A percentile compares a stretch with the other conserved stretches of the same genome.
Evolutionary conservation across 805 yeast genomes (phyloP).

Genomic region (Maudiozyma barnettii): DNA sequence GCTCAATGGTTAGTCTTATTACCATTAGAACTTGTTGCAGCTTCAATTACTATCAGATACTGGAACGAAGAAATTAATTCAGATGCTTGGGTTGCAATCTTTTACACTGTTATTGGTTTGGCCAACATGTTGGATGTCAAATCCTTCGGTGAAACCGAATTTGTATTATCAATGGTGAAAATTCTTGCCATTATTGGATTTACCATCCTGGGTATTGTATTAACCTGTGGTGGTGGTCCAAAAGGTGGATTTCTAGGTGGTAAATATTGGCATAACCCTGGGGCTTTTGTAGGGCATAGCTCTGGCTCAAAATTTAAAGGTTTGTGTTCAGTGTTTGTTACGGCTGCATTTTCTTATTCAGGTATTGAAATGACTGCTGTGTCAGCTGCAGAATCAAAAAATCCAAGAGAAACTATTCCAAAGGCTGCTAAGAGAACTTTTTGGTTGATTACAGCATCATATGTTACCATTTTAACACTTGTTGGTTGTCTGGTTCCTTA

Average conservation of each 20-base stretch:
- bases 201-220: constrained; percentile 43
- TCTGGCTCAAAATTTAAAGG: constrained; percentile 38
- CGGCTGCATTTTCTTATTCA: constrained; percentile 57
- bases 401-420: constrained; percentile 61
- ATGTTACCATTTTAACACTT: constrained; percentile 47
- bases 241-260: constrained; percentile 36
- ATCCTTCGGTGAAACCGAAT: constrained; percentile 51
- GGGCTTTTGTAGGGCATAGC: constrained; percentile 47
- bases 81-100: constrained; percentile 53
- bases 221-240: constrained; percentile 40
- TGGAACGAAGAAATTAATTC: constrained; percentile 44
- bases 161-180: constrained; percentile 40
- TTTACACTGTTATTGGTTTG: constrained; percentile 37
- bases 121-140: constrained; percentile 46
- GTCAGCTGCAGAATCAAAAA: constrained; percentile 67
- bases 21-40: constrained; percentile 53
- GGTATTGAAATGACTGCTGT: constrained; percentile 69
- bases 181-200: constrained; percentile 43
- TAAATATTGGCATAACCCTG: constrained; percentile 42
- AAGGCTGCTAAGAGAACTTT: constrained; percentile 72
- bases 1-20: constrained; percentile 48
- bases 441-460: constrained; percentile 70
- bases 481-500: constrained; percentile 62
- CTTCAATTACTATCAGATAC: constrained; percentile 45
- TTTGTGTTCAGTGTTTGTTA: constrained; percentile 43